Conservation (phyloP, 768 basidiomycete genomes). For the Tulasnella sp. region DNA sequence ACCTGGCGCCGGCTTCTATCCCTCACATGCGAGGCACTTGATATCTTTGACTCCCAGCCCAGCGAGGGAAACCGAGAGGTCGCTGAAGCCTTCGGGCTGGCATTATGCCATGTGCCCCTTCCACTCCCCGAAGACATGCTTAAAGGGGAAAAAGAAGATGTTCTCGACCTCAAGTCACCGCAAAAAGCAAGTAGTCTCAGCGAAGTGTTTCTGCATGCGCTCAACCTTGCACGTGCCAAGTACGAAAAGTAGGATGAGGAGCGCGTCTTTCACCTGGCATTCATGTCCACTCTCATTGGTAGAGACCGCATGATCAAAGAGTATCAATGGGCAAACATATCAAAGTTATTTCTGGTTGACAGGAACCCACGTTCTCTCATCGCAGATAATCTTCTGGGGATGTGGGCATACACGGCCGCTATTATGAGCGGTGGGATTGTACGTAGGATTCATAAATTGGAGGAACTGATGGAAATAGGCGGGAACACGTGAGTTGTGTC, state of each 20-base stretch:
- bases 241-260: neutral
- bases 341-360: neutral
- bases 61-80: neutral
- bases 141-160: neutral
- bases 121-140: neutral
- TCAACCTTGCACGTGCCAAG: neutral
- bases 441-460: neutral
- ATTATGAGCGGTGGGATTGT: neutral
- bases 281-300: neutral
- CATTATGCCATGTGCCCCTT: neutral
- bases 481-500: neutral
- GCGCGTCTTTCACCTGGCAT: neutral
- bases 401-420: neutral
- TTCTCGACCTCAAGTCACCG: neutral
- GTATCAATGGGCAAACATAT: neutral
- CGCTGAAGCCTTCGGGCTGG: neutral
- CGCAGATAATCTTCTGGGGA: neutral
- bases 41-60: neutral
- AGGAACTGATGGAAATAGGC: neutral
- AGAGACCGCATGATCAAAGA: neutral
- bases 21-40: neutral
- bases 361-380: neutral
- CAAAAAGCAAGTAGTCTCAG: neutral
- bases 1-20: neutral
- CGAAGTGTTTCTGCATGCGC: neutral